Percentiles rank a stretch among this genome's conserved stretches.
These are phyloP conservation scores for Aspergillus steynii DNA, from an alignment of 495 filamentous ascomycete genomes.

Conservation along the genomic window DNA sequence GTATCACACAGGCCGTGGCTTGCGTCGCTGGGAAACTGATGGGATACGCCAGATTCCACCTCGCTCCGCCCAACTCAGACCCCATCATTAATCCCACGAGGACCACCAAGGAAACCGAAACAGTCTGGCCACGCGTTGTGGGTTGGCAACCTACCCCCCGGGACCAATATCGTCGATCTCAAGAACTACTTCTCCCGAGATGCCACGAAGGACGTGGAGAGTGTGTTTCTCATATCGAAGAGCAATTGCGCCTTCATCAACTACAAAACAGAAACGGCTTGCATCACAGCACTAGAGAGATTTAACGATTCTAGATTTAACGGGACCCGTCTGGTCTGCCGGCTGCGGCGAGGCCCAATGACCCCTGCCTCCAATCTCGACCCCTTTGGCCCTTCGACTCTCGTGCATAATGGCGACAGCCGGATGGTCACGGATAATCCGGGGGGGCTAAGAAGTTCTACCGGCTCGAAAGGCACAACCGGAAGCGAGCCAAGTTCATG, in stretches of 20 bases:
- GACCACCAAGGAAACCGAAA: slow-evolving; percentile 89
- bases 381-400: slow-evolving; percentile 10
- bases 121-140: slow-evolving; percentile 93
- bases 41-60: slow-evolving; percentile 13
- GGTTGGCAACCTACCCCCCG: slow-evolving; percentile 92
- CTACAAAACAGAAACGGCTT: slow-evolving; percentile 79
- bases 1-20: slow-evolving; percentile 11
- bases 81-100: slow-evolving; percentile 54
- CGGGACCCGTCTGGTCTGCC: slow-evolving; percentile 86
- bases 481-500: slow-evolving; percentile 19
- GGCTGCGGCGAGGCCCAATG: slow-evolving; percentile 64
- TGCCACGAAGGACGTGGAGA: slow-evolving; percentile 76
- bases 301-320: slow-evolving; percentile 93
- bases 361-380: slow-evolving; percentile 32
- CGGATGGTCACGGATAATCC: neutral
- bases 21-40: slow-evolving; percentile 6
- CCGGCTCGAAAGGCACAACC: neutral
- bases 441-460: slow-evolving; percentile 7
- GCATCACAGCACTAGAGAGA: slow-evolving; percentile 72
- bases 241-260: slow-evolving; percentile 99
- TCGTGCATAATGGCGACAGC: slow-evolving; percentile 7
- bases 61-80: slow-evolving; percentile 21
- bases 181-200: slow-evolving; percentile 91
- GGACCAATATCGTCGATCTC: slow-evolving; percentile 72
- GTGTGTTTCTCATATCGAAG: slow-evolving; percentile 92